Percentiles rank a stretch among this genome's conserved stretches.
Evolutionary conservation across 345 rosid genomes (phyloP).

Genomic region (Aquilaria sinensis): DNA sequence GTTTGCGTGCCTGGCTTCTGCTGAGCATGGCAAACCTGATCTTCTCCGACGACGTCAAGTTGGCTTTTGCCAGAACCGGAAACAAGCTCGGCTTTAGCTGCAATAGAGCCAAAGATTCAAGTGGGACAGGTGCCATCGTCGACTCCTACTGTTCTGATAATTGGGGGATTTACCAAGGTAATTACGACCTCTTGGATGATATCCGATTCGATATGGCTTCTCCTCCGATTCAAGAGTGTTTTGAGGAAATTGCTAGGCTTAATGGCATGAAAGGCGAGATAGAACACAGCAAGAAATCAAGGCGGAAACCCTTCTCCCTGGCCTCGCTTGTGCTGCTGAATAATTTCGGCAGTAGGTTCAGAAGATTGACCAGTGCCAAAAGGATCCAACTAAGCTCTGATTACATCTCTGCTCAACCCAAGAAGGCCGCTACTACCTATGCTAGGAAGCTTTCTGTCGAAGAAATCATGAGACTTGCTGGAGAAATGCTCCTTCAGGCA

Average conservation of each 20-base stretch:
- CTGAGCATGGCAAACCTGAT: too few species aligned
- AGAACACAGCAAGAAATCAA: constrained; percentile 12
- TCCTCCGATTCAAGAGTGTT: constrained; percentile 24
- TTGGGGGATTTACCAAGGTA: too few species aligned
- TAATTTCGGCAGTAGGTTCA: constrained; percentile 23
- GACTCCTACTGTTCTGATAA: too few species aligned
- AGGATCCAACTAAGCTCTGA: constrained; percentile 16
- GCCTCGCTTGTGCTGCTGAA: constrained; percentile 38
- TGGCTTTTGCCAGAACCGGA: too few species aligned
- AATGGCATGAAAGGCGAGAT: constrained; percentile 7
- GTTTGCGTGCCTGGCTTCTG: too few species aligned
- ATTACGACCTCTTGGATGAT: constrained; percentile 19
- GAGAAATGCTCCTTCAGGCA: constrained; percentile 34
- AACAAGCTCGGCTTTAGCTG: too few species aligned
- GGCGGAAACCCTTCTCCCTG: constrained; percentile 17
- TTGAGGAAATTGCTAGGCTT: constrained; percentile 20
- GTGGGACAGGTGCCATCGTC: too few species aligned
- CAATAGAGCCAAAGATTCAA: too few species aligned
- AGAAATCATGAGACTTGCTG: constrained; percentile 42
- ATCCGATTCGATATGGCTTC: constrained; percentile 13
- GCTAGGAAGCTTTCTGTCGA: constrained; percentile 22
- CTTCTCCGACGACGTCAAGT: too few species aligned
- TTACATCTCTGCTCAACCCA: too few species aligned
- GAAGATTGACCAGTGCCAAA: constrained; percentile 15
- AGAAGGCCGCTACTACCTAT: not conserved